Base-by-base conservation (phyloP, 331 rosid genomes). In the Stylosanthes scabra region DNA sequence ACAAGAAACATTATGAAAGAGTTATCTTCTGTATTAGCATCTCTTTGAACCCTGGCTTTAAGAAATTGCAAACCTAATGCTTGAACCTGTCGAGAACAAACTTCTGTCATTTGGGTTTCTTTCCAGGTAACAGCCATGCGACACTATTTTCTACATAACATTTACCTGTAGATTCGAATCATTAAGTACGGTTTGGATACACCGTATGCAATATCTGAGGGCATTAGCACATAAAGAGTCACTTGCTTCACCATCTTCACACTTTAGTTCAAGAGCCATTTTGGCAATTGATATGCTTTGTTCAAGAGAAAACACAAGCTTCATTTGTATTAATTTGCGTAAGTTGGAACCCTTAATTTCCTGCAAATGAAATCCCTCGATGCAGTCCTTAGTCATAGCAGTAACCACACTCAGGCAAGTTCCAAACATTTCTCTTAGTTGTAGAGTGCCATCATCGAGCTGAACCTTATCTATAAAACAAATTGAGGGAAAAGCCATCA, bases 21-120 rank as follows among this genome's bases (percentile, higher is more conserved):
- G 58, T 70, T 77, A 63, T 90, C 97, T 51, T 90, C 97, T 15
- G 34, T 71, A 85, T 57, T 77, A 55, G 81, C 79, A 62, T 77
- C 67, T 83, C 42, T 95, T 71, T 90, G 97, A 34, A 90, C 76
- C 82, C 83, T 80, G 70, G 80, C 73, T 70, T 87, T 95, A 41
- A 95, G 88, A 82, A 90, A 90, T 88, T 90, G 97, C 80, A 95
- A 77, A 62, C 96, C 97, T 73, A 90, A 87, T 71, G 82, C 82
- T 74, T 87, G 92, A 80, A 91, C 85, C 99, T 95, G 90, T 78
- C 63, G 61, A 68, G 51, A 73, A 82, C 14, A 89, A 79, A 50
- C 7, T 73, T 71, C 59, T 31, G 74, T 80, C 67, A 78, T 81
- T 50, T 16, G 71, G 28, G 71, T 77, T 40, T 68, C 80, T 77